Evolutionary conservation across 1,284 basidiomycete species (phyloP).

Genomic region (Sanghuangporus sanghuang): DNA sequence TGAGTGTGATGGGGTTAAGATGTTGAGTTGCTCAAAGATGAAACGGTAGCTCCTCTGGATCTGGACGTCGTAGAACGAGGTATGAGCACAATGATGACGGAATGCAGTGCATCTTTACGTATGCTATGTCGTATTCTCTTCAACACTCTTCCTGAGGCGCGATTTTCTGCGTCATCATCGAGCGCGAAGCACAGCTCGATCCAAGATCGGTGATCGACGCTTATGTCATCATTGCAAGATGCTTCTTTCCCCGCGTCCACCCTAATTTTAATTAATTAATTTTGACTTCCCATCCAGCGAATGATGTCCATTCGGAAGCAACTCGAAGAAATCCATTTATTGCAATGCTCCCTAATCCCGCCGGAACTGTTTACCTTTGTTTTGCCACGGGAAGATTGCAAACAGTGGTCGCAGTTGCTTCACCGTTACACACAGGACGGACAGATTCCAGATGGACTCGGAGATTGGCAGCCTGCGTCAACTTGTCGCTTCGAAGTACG

Average conservation of each 20-base stretch:
- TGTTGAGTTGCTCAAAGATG: not conserved
- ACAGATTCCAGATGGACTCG: not conserved
- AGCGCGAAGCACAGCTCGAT: too few relatives aligned
- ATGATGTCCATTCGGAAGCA: slow-evolving; percentile 8
- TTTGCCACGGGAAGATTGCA: slow-evolving; percentile 10
- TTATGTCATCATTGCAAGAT: not conserved
- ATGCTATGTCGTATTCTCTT: not conserved
- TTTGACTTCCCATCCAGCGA: not conserved
- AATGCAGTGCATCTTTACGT: not conserved
- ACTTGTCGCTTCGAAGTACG: slow-evolving; percentile 24
- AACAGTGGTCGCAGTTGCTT: slow-evolving; percentile 14
- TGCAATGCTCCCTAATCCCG: slow-evolving; percentile 31
- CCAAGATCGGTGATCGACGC: not conserved
- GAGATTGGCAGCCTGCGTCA: slow-evolving; percentile 18
- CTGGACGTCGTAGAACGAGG: not conserved
- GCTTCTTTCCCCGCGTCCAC: not conserved
- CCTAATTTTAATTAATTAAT: not conserved
- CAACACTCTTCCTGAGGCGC: not conserved
- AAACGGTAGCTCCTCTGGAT: not conserved
- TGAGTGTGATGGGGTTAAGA: not conserved
- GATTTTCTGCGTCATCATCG: too few relatives aligned
- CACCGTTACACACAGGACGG: not conserved
- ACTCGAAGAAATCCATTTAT: slow-evolving; percentile 23
- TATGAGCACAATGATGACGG: slow-evolving; percentile 1
- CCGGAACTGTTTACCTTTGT: slow-evolving; percentile 25